Evolutionary conservation across 495 filamentous ascomycete genomes (phyloP), one percentile per base, ranked within the genome.

Genomic region (Pyrenula massariospora): DNA sequence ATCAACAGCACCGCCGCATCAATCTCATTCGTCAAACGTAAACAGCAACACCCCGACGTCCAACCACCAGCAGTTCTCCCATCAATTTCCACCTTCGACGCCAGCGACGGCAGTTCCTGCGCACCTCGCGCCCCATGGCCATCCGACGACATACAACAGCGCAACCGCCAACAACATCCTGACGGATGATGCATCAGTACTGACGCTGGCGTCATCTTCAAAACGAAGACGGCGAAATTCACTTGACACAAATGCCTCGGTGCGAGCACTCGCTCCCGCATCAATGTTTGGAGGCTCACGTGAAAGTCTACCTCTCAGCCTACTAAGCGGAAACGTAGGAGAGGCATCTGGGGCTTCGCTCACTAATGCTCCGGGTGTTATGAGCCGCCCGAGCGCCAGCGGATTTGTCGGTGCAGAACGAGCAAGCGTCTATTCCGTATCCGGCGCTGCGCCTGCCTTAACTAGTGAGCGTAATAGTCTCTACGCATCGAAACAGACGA

Each of bases 171-270:
- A 96, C 70, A 91, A 91, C 66, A 77, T 93, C 12, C 73, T 96
- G 22, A 94, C 89, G 8, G 93, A 98, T 65, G 91, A 98, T 65
- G 93, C 93, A 0, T 96, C 91, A 19, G 92, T 97, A 57, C 79
- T 98, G 23, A 98, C 93, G 0, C 79, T 98, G n/a, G 93, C 93
- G 1, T 96, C 91, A 3, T 96, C 91, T 0, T 95, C 91, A 21
- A 95, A 96, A 67, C 82, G 86, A 24, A 85, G 89, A 50, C 86
- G 93, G 20, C 78, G 93, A 47, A 88, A 90, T 58, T 95, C 89
- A 0, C 78, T 96, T 63, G 93, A 98, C 68, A 97, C 94, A 0
- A 92, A 97, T 68, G 94, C 94, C 2, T 96, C 91, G 0, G 86
- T 96, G 19, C 89, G 93, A 49, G 93, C 89, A 1, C 77, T 98